These are phyloP conservation scores for Phylloporus scabripes DNA, from an alignment of 768 basidiomycete genomes.

Conservation along the genomic window DNA sequence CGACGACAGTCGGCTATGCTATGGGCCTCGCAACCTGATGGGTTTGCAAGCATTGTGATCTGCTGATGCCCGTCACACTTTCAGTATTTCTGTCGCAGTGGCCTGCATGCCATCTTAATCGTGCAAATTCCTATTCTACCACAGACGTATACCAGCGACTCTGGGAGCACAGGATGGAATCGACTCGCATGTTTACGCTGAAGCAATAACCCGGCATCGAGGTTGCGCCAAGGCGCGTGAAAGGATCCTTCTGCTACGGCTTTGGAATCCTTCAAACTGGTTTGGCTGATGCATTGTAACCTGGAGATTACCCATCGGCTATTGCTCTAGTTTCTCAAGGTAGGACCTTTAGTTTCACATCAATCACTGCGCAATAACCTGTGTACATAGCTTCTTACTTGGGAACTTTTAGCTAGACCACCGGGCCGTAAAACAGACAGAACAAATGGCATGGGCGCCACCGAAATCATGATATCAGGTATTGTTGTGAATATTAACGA, in stretches of 20 bases:
- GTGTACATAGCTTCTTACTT: slow-evolving; percentile 56
- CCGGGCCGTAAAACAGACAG: slow-evolving; percentile 59
- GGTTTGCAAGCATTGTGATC: slow-evolving; percentile 76
- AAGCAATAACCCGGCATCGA: slow-evolving; percentile 23
- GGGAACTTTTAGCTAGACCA: slow-evolving; percentile 79
- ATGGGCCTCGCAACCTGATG: slow-evolving; percentile 3
- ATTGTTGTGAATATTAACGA: slow-evolving; percentile 53
- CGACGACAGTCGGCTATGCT: not conserved
- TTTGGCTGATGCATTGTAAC: slow-evolving; percentile 34
- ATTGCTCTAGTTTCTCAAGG: slow-evolving; percentile 75
- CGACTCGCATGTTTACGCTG: too few relatives aligned
- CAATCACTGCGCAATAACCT: not conserved
- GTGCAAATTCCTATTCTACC: slow-evolving; percentile 75
- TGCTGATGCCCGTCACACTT: slow-evolving; percentile 50
- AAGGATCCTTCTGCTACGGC: slow-evolving; percentile 89
- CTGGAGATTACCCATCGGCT: slow-evolving; percentile 81
- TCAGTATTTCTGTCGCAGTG: not conserved
- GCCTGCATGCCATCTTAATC: not conserved
- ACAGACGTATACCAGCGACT: slow-evolving; percentile 69
- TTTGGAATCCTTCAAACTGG: too few relatives aligned
- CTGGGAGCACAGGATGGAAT: slow-evolving; percentile 51
- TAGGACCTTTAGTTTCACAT: slow-evolving; percentile 22
- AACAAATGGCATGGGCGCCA: slow-evolving; percentile 84
- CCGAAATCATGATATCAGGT: slow-evolving; percentile 86
- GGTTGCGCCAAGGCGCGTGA: slow-evolving; percentile 33